Base-by-base conservation (phyloP, 2,329 filamentous ascomycete species). In the Aspergillus calidoustus region DNA sequence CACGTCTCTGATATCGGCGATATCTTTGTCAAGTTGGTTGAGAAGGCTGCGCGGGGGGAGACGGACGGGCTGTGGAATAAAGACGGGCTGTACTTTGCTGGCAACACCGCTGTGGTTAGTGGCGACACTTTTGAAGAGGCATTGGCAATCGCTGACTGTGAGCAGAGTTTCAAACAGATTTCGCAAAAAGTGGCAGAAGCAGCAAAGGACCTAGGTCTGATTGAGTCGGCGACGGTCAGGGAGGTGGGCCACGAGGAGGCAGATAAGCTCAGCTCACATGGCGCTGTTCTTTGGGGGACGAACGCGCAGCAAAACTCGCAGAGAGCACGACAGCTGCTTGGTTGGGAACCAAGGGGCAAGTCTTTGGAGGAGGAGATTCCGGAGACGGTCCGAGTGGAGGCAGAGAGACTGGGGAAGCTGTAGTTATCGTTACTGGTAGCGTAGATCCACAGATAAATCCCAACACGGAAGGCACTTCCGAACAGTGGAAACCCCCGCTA, bases 1-100 rank as follows among this genome's bases (percentile, higher is more conserved):
- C 84, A 89, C 66, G 76, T 88, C 0, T 74, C 81, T 2, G 88
- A 90, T 68, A 75, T 90, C 0, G 82, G 81, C 17, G 69, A 77
- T 2, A 68, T 89, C 0, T 86, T 84, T 64, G 70, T 86, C 1
- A 74, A 80, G 9, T 77, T 86, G 19, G 79, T 83, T 8, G 79
- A 82, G 46, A 81, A 83, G 2, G 81, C 81, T 8, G 54, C 56
- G 0, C 62, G 64, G 0, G 62, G 68, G 11, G 67, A 64, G 7
- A 59, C 69, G 11, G 65, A 64, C 2, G 59, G 66, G 2, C 38
- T 76, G 0, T 82, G 80, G 80, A 75, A 77, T 8, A 63, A 73
- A 41, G 66, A 79, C n/a, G 79, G 78, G 0, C 54, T 81, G 15
- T 81, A 80, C 58, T 66, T 81, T 2, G 66, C 64, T 4, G 69